phyloP scores from a whole-genome alignment of 352 stramenopile genomes.

The Pythium grandisporangium region DNA sequence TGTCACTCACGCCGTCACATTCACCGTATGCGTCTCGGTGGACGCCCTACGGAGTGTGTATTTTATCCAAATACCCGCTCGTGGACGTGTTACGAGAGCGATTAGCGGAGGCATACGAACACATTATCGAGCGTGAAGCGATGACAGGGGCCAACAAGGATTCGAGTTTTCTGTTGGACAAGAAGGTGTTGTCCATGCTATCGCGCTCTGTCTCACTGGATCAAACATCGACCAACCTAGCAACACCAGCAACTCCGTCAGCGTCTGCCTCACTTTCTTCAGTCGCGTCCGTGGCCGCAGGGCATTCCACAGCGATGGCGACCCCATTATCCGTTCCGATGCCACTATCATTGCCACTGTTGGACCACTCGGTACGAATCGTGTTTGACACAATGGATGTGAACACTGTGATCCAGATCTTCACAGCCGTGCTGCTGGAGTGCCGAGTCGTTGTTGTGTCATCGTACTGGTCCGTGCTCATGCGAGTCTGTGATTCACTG shows the following conservation, averaged over 20 bases:
- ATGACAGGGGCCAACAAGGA: conserved; percentile 16
- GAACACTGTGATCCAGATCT: conserved; percentile 62
- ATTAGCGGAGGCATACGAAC: conserved; percentile 73
- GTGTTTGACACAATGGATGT: conserved; percentile 78
- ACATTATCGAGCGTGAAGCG: conserved; percentile 61
- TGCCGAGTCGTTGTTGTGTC: conserved; percentile 78
- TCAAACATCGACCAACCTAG: conserved; percentile 29
- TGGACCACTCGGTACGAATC: conserved; percentile 70
- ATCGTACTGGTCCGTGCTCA: conserved; percentile 70
- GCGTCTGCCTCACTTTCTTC: background rate
- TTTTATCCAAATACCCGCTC: conserved; percentile 78
- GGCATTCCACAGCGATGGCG: no score
- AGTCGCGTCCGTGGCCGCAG: no score
- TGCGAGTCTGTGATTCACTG: conserved; percentile 71
- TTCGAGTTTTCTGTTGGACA: conserved; percentile 54
- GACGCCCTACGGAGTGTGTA: conserved; percentile 74
- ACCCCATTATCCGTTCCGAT: no score
- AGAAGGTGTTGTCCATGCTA: conserved; percentile 73
- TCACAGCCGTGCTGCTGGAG: conserved; percentile 71
- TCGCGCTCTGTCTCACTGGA: conserved; percentile 59
- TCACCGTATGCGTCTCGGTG: conserved; percentile 49
- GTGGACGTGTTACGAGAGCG: conserved; percentile 73
- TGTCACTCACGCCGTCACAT: no score
- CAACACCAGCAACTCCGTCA: conserved; percentile 2
- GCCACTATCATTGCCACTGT: conserved; percentile 35